Conservation (phyloP, 2,329 filamentous ascomycete species). For the Fusarium coicis region DNA sequence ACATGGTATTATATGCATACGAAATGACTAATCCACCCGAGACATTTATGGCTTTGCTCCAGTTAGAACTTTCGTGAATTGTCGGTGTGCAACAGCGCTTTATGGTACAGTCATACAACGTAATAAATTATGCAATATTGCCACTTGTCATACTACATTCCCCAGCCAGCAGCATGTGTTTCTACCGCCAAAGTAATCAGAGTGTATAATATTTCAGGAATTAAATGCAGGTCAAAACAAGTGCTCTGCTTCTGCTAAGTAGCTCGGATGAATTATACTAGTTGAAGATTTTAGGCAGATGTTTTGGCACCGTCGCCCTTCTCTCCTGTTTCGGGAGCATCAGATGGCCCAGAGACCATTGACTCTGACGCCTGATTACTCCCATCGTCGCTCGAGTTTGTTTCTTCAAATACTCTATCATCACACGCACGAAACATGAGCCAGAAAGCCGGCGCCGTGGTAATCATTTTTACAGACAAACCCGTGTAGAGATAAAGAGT, state of each 20-base stretch:
- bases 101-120: not conserved
- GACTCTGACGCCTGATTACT: not conserved
- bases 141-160: not conserved
- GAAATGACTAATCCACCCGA: not conserved
- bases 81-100: not conserved
- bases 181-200: fast-evolving
- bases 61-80: not conserved
- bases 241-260: not conserved
- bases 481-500: not conserved
- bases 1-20: not conserved
- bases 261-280: too few relatives aligned
- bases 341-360: not conserved
- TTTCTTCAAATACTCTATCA: not conserved
- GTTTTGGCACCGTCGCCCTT: not conserved
- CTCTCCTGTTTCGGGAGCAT: not conserved
- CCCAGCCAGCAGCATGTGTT: not conserved
- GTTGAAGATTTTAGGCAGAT: not conserved
- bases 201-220: fast-evolving
- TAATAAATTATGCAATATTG: not conserved
- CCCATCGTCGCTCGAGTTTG: not conserved
- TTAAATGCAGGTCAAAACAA: fast-evolving
- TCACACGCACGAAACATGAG: not conserved
- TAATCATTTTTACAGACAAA: not conserved
- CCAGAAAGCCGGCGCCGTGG: not conserved
- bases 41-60: not conserved